Evolutionary conservation across 345 rosid genomes (phyloP).

Genomic region (Punica granatum): DNA sequence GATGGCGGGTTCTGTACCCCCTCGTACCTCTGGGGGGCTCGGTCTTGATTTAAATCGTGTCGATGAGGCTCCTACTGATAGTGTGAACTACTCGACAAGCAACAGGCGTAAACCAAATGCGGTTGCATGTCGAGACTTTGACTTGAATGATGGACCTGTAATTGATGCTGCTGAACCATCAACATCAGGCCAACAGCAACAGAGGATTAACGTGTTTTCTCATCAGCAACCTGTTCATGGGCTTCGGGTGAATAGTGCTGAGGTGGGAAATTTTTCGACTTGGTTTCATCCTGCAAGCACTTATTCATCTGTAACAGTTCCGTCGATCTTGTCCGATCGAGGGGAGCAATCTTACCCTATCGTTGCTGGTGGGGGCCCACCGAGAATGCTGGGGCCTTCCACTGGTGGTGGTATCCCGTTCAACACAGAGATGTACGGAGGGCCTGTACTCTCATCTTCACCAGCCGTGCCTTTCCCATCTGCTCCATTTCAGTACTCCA

Average conservation of each 20-base stretch:
- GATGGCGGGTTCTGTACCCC: conserved; percentile 17
- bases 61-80: conserved; percentile 49
- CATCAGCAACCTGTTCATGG: conserved; percentile 42
- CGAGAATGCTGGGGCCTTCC: conserved; percentile 57
- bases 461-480: conserved; percentile 69
- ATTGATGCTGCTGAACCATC: conserved; percentile 55
- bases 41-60: conserved; percentile 79
- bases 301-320: conserved; percentile 50
- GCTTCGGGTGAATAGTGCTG: conserved; percentile 38
- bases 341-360: conserved; percentile 58
- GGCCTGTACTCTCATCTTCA: conserved; percentile 64
- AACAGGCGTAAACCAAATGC: conserved; percentile 32
- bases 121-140: conserved; percentile 54
- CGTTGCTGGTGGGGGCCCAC: conserved; percentile 49
- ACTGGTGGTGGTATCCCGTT: conserved; percentile 44
- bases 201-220: conserved; percentile 34
- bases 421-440: conserved; percentile 53
- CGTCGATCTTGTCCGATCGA: conserved; percentile 53
- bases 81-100: conserved; percentile 25
- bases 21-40: conserved; percentile 51
- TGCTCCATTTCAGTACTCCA: conserved; percentile 60
- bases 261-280: conserved; percentile 31
- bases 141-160: conserved; percentile 79
- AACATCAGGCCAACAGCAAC: conserved; percentile 27
- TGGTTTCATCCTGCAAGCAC: conserved; percentile 59